Conservation (phyloP, 2,329 filamentous ascomycete species). For the Dryadomyces quercus-mongolicae region DNA sequence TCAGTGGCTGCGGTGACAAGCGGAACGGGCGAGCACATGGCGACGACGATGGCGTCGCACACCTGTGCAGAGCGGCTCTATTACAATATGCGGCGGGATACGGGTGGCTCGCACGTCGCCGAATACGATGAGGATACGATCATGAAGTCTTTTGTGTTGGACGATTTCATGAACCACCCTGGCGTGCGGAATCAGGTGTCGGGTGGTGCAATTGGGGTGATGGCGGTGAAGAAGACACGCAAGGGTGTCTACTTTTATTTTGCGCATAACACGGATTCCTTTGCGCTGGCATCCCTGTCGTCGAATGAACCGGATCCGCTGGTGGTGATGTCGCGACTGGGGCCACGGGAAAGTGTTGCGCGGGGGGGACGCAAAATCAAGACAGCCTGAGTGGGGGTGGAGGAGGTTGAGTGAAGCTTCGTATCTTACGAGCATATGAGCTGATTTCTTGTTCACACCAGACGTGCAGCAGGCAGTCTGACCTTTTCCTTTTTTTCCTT, state of each 20-base stretch:
- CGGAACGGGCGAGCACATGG: slow-evolving; percentile 96
- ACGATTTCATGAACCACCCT: slow-evolving; percentile 90
- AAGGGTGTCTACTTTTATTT: slow-evolving; percentile 78
- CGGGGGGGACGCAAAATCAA: slow-evolving; percentile 36
- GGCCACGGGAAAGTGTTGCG: slow-evolving; percentile 6
- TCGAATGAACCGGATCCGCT: slow-evolving; percentile 61
- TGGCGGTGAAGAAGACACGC: slow-evolving; percentile 75
- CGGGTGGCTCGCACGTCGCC: slow-evolving; percentile 47
- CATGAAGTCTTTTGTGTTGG: slow-evolving; percentile 62
- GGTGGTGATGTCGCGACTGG: slow-evolving; percentile 78
- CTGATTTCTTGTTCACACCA: too few relatives aligned
- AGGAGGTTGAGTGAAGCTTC: neutral
- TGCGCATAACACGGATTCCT: slow-evolving; percentile 87
- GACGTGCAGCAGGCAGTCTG: too few relatives aligned
- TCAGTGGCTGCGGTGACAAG: slow-evolving; percentile 79
- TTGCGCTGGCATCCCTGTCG: slow-evolving; percentile 81
- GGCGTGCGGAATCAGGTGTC: slow-evolving; percentile 71
- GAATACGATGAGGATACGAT: slow-evolving; percentile 67
- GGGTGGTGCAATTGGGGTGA: slow-evolving; percentile 77
- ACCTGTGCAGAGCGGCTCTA: slow-evolving; percentile 80
- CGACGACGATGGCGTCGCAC: slow-evolving; percentile 81
- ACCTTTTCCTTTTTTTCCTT: neutral
- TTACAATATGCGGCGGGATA: slow-evolving; percentile 48
- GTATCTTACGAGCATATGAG: neutral
- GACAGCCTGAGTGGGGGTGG: slow-evolving; percentile 11